phyloP scores from a whole-genome alignment of 2,329 filamentous ascomycete species.

The Claviceps quebecensis region DNA sequence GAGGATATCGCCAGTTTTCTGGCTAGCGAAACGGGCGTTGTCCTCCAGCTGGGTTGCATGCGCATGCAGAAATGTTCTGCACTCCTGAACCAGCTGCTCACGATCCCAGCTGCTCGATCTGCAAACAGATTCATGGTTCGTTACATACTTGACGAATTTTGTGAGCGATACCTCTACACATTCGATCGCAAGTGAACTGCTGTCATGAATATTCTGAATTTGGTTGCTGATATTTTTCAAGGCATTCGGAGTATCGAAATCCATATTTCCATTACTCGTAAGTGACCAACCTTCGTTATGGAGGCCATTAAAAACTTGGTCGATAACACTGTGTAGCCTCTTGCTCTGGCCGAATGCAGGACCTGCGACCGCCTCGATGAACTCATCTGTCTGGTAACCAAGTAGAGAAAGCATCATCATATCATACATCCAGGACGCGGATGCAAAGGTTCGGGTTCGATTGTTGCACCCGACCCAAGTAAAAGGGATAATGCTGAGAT shows the following conservation, averaged over 20 bases:
- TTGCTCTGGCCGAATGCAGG: background rate
- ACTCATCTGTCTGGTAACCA: slow-evolving; percentile 6
- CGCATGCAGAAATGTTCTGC: background rate
- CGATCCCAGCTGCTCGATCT: slow-evolving; percentile 1
- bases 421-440: slow-evolving; percentile 1
- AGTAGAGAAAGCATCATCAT: slow-evolving; percentile 7
- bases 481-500: slow-evolving; percentile 6
- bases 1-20: background rate
- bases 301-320: background rate
- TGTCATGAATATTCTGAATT: background rate
- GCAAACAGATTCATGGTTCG: background rate
- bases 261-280: background rate
- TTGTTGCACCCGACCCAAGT: slow-evolving; percentile 5
- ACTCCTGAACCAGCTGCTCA: background rate
- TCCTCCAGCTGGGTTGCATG: slow-evolving; percentile 1
- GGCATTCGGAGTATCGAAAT: background rate
- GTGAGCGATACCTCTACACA: background rate
- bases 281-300: background rate
- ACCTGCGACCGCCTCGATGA: slow-evolving; percentile 6
- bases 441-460: background rate
- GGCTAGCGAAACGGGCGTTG: background rate
- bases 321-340: background rate
- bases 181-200: background rate
- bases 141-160: background rate
- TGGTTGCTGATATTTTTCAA: background rate